Percentiles rank a stretch among this genome's conserved stretches.
These are phyloP conservation scores for Penicillium parvum DNA, from an alignment of 495 filamentous ascomycete species.

Conservation along the genomic window DNA sequence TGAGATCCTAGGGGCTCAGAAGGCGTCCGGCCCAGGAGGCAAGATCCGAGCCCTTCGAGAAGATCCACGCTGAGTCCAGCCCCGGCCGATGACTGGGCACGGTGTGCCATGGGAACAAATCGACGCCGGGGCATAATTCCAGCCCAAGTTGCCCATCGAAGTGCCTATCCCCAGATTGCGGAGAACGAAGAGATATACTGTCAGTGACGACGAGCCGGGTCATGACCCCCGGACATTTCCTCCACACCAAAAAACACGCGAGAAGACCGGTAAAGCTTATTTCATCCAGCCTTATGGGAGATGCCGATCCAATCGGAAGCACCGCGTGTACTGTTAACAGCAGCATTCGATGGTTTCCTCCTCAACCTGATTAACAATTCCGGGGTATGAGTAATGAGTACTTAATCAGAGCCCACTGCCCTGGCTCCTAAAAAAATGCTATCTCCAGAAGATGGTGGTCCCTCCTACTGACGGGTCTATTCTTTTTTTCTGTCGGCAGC, in stretches of 20 bases:
- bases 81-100: neutral
- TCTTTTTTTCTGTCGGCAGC: too few relatives aligned
- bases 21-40: neutral
- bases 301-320: slow-evolving; percentile 20
- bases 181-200: slow-evolving; percentile 3
- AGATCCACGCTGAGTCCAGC: slow-evolving; percentile 4
- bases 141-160: slow-evolving; percentile 3
- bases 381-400: too few relatives aligned
- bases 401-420: too few relatives aligned
- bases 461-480: too few relatives aligned
- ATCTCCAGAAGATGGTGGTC: too few relatives aligned
- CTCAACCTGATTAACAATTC: too few relatives aligned
- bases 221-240: slow-evolving; percentile 26
- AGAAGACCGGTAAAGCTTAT: slow-evolving; percentile 11
- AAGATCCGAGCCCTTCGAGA: slow-evolving; percentile 5
- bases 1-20: neutral
- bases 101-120: neutral
- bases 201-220: slow-evolving; percentile 15
- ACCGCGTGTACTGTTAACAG: too few relatives aligned
- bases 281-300: neutral
- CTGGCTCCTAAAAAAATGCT: too few relatives aligned
- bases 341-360: too few relatives aligned
- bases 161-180: slow-evolving; percentile 9
- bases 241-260: slow-evolving; percentile 18
- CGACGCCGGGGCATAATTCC: slow-evolving; percentile 15